Evolutionary conservation across 1,139 yeast species (phyloP).

Genomic region (Hansenula anomala): DNA sequence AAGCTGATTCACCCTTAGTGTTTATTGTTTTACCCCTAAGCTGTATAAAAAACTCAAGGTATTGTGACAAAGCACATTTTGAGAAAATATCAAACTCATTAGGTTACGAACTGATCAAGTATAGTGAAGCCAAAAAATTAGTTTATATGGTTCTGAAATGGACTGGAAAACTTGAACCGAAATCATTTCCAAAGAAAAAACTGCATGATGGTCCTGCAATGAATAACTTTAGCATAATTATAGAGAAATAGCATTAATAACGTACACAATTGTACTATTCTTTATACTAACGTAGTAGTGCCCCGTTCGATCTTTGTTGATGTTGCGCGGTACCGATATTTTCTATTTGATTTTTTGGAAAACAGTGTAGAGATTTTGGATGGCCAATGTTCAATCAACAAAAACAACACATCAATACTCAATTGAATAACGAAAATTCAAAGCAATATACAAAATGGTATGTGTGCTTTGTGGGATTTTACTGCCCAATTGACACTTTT

Average conservation of each 20-base stretch:
- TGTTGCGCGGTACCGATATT: too few species aligned
- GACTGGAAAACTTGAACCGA: constrained; percentile 28
- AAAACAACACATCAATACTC: too few species aligned
- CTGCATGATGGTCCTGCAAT: constrained; percentile 46
- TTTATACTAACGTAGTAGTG: not conserved
- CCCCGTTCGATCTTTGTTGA: not conserved
- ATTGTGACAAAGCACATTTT: constrained; percentile 46
- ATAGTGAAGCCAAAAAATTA: constrained; percentile 66
- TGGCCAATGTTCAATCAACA: too few species aligned
- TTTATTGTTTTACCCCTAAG: constrained; percentile 88
- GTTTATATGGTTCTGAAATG: constrained; percentile 68
- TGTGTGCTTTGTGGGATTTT: too few species aligned
- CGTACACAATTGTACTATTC: not conserved
- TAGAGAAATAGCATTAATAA: constrained; percentile 4
- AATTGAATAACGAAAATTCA: too few species aligned
- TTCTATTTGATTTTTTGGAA: too few species aligned
- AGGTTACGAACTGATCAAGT: constrained; percentile 48
- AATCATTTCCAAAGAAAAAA: constrained; percentile 37
- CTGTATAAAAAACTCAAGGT: constrained; percentile 78
- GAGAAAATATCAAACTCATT: constrained; percentile 44
- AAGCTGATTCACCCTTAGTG: constrained; percentile 27
- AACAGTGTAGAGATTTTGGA: too few species aligned
- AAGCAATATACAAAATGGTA: too few species aligned
- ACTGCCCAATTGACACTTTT: too few species aligned
- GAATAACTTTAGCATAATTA: constrained; percentile 58